phyloP scores from a whole-genome alignment of 2,329 filamentous ascomycete species.

The Calonectria crousiana region DNA sequence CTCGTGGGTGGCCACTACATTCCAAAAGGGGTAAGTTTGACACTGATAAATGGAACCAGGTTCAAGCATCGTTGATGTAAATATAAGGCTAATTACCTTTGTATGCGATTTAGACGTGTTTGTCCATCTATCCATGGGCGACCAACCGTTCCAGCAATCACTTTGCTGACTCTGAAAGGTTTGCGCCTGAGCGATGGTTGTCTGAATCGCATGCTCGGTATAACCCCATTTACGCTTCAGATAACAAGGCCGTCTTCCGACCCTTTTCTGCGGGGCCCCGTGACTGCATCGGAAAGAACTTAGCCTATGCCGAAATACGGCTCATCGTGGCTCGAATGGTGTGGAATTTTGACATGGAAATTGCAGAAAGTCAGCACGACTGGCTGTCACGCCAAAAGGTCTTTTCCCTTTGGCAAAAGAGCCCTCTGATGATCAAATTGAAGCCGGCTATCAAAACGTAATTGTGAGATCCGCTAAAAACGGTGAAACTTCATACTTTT shows the following conservation, averaged over 20 bases:
- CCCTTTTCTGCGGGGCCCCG: neutral
- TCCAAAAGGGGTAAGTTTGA: neutral
- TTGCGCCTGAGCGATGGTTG: neutral
- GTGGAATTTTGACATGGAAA: neutral
- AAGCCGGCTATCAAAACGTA: neutral
- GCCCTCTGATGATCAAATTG: neutral
- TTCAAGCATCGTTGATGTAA: neutral
- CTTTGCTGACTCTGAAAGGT: neutral
- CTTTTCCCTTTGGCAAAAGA: neutral
- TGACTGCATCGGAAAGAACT: neutral
- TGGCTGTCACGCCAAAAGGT: neutral
- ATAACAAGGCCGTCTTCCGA: neutral
- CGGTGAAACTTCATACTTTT: too few relatives aligned
- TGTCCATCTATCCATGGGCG: neutral
- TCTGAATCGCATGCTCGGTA: neutral
- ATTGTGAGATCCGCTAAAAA: neutral
- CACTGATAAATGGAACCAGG: neutral
- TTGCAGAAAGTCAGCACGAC: neutral
- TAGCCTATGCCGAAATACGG: neutral
- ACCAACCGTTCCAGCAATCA: neutral
- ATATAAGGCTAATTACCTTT: neutral
- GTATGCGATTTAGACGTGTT: neutral
- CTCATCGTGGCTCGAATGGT: neutral
- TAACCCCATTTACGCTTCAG: neutral
- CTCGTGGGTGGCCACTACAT: neutral